A percentile compares a stretch with the other conserved stretches of the same genome.
These are phyloP conservation scores for Phoma sp. DNA, from an alignment of 2,329 filamentous ascomycete species.

Conservation along the genomic window DNA sequence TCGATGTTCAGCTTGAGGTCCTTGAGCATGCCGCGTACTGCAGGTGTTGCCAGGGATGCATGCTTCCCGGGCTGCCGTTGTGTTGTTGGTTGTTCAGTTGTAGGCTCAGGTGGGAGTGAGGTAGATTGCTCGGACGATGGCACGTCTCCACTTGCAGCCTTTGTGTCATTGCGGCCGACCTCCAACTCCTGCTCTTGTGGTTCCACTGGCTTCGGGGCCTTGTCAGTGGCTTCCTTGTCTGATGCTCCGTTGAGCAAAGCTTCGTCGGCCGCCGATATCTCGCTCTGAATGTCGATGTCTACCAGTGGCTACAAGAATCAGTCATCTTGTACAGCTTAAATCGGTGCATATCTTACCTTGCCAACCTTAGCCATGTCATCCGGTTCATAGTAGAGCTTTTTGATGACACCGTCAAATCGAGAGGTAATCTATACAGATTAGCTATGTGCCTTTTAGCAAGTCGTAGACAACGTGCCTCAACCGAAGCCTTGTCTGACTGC, in stretches of 20 bases:
- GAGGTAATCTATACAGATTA: slow-evolving; percentile 78
- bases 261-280: slow-evolving; percentile 69
- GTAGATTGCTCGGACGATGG: slow-evolving; percentile 25
- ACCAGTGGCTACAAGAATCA: slow-evolving; percentile 72
- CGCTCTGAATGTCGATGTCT: slow-evolving; percentile 90
- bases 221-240: slow-evolving; percentile 35
- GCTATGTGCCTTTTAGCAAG: not conserved
- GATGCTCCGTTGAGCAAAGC: slow-evolving; percentile 48
- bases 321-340: not conserved
- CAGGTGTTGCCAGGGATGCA: slow-evolving; percentile 84
- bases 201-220: slow-evolving; percentile 20
- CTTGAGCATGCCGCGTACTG: slow-evolving; percentile 87
- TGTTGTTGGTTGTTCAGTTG: slow-evolving; percentile 25
- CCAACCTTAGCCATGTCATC: slow-evolving; percentile 97
- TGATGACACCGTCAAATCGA: slow-evolving; percentile 92
- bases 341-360: slow-evolving; percentile 55
- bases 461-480: slow-evolving; percentile 54
- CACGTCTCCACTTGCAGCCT: slow-evolving; percentile 30
- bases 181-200: slow-evolving; percentile 36
- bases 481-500: slow-evolving; percentile 91
- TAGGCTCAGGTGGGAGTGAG: slow-evolving; percentile 29
- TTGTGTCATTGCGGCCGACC: slow-evolving; percentile 45
- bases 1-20: slow-evolving; percentile 79
- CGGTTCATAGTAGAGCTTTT: slow-evolving; percentile 93
- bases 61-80: slow-evolving; percentile 64